Conservation (phyloP, 257 asterid genomes). For the Anisodus tanguticus region DNA sequence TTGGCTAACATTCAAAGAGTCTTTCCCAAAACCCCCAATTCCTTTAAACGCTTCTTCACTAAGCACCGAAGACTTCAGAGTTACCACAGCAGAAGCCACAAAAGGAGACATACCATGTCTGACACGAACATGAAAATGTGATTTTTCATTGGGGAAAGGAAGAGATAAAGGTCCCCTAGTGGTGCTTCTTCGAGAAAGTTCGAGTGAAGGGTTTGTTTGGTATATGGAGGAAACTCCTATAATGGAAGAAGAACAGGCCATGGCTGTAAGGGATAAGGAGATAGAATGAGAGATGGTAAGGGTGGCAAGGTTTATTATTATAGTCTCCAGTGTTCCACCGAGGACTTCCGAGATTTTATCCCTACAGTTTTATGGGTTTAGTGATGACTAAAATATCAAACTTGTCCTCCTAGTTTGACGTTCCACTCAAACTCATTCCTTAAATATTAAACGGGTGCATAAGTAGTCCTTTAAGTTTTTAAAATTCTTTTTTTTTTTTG, state of each 20-base stretch:
- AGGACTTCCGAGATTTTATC: not conserved
- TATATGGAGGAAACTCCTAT: constrained; percentile 67
- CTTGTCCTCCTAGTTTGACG: no score
- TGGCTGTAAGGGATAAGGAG: constrained; percentile 32
- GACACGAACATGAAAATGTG: constrained; percentile 41
- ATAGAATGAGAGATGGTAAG: constrained; percentile 35
- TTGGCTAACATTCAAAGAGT: constrained; percentile 48
- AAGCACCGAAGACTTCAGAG: constrained; percentile 75
- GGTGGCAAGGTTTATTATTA: constrained; percentile 33
- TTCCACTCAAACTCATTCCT: no score
- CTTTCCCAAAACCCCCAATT: constrained; percentile 63
- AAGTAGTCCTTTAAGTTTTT: no score
- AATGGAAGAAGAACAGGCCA: constrained; percentile 60
- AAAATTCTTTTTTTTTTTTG: no score
- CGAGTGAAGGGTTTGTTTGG: constrained; percentile 58
- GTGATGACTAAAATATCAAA: no score
- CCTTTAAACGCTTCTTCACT: constrained; percentile 91
- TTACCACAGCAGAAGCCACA: constrained; percentile 65
- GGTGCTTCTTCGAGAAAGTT: constrained; percentile 47
- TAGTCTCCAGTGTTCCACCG: constrained; percentile 59
- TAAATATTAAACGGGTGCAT: no score
- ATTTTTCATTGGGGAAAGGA: constrained; percentile 52
- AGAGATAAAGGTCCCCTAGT: constrained; percentile 48
- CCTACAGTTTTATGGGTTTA: no score
- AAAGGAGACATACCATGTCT: constrained; percentile 39